Evolutionary conservation across 805 yeast genomes (phyloP).

Genomic region (Cyberlindnera samutprakarnensis): DNA sequence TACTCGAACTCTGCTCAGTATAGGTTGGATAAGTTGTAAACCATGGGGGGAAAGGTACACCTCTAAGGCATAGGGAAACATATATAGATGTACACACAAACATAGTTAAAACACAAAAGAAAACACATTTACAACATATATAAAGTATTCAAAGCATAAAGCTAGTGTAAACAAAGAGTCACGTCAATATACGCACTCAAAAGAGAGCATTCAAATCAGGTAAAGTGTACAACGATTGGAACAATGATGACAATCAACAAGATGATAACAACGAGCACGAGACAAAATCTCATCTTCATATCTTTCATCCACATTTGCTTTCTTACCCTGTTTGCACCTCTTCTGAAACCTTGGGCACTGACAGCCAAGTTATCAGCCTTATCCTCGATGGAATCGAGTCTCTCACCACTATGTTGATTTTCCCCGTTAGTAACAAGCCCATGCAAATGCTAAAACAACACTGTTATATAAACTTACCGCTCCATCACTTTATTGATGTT

Average conservation of each 20-base stretch:
- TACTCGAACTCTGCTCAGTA: too few species aligned
- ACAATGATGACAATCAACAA: slow-evolving; percentile 82
- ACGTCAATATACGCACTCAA: too few species aligned
- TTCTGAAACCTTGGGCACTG: slow-evolving; percentile 88
- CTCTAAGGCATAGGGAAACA: too few species aligned
- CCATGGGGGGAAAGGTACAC: too few species aligned
- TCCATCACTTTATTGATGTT: slow-evolving; percentile 94
- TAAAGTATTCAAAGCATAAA: too few species aligned
- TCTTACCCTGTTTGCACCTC: slow-evolving; percentile 95
- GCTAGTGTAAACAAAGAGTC: too few species aligned
- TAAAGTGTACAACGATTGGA: slow-evolving; percentile 88
- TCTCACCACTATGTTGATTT: slow-evolving; percentile 84
- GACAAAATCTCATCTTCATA: slow-evolving; percentile 90
- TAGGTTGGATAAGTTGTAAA: too few species aligned
- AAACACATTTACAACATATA: too few species aligned
- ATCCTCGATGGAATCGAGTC: slow-evolving; percentile 85
- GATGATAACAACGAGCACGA: slow-evolving; percentile 72
- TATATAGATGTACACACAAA: too few species aligned
- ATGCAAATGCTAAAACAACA: slow-evolving; percentile 31
- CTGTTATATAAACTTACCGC: slow-evolving; percentile 21
- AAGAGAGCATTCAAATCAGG: slow-evolving; percentile 20
- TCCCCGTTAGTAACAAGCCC: too few species aligned
- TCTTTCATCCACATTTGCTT: slow-evolving; percentile 99
- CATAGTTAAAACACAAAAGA: too few species aligned
- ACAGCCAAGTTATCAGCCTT: slow-evolving; percentile 90